Evolutionary conservation across 2,329 filamentous ascomycete genomes (phyloP), one percentile per base, ranked within the genome.

Genomic region (Elsinoe ampelina): DNA sequence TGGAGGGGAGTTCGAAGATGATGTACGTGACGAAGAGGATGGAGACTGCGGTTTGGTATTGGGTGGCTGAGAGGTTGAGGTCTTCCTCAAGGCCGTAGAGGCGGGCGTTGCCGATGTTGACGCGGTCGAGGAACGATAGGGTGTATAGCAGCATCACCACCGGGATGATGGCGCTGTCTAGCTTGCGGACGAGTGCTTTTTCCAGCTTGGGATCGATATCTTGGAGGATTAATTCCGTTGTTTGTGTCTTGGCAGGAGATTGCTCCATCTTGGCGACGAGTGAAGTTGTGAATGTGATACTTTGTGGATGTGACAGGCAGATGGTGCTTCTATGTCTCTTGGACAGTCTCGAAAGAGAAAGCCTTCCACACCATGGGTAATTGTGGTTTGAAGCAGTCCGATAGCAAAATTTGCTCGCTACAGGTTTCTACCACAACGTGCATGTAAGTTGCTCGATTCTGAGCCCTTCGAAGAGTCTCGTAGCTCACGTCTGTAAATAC

Each of bases 111-210:
- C 84, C 83, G 22, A 61, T 58, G 45, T 61, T 61, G 47, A 65
- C 82, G 79, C 86, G 76, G 66, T 89, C 87, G 7, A 91, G 71
- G 66, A 90, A 91, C 62, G 83, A 86, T 62, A 90, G 82, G 12
- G 90, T 75, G 66, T 92, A 92, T 13, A 87, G 70, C 5, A 80
- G 68, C 80, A 86, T 86, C 6, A 87, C 74, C 17, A 87, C 72
- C 2, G 85, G 85, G 12, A 88, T 77, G 22, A 88, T 75, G 64
- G 79, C 75, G 12, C 75, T 59, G 67, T 88, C 85, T 32, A 88
- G 70, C 68, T 86, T 87, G 57, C 80, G 75, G 42, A 87, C 73
- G 19, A 88, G 73, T 17, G 41, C 41, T 10, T 43, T 45, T 61
- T 75, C 77, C 62, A 73, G 75, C 70, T 87, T 52, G 2, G 54